Conservation (phyloP, 2,329 filamentous ascomycete species). For the Metarhizium guizhouense region DNA sequence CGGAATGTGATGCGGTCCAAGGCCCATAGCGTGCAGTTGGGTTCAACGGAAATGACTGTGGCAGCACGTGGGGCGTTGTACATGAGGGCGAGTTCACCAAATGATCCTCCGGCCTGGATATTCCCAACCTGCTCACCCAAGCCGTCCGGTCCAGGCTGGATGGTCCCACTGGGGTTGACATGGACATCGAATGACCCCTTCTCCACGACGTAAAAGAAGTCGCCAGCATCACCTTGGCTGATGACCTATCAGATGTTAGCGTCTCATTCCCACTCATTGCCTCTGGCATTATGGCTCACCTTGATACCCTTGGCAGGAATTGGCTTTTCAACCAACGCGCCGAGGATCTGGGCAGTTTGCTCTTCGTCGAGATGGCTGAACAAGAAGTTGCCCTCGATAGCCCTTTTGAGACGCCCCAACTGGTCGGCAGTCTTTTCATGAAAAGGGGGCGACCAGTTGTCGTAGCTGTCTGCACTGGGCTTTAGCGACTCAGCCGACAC, state of each 20-base stretch:
- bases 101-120: conserved; percentile 83
- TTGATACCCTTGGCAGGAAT: conserved; percentile 84
- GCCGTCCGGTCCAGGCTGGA: conserved; percentile 73
- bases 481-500: conserved; percentile 96
- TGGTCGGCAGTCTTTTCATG: conserved; percentile 81
- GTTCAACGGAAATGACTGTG: conserved; percentile 77
- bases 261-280: neutral
- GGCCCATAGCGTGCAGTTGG: conserved; percentile 79
- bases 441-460: conserved; percentile 83
- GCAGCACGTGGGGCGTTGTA: conserved; percentile 96
- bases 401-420: conserved; percentile 64
- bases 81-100: conserved; percentile 95
- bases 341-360: conserved; percentile 76
- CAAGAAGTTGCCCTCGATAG: conserved; percentile 84
- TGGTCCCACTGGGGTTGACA: conserved; percentile 67
- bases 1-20: conserved; percentile 94
- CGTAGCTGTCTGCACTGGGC: conserved; percentile 71
- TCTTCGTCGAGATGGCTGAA: conserved; percentile 94
- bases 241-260: conserved; percentile 61
- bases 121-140: conserved; percentile 74
- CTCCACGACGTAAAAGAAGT: conserved; percentile 97
- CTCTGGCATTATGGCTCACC: conserved; percentile 28
- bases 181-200: conserved; percentile 84
- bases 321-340: conserved; percentile 86
- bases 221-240: conserved; percentile 86